Conservation (phyloP, 257 asterid species). For the Linaria vulgaris region DNA sequence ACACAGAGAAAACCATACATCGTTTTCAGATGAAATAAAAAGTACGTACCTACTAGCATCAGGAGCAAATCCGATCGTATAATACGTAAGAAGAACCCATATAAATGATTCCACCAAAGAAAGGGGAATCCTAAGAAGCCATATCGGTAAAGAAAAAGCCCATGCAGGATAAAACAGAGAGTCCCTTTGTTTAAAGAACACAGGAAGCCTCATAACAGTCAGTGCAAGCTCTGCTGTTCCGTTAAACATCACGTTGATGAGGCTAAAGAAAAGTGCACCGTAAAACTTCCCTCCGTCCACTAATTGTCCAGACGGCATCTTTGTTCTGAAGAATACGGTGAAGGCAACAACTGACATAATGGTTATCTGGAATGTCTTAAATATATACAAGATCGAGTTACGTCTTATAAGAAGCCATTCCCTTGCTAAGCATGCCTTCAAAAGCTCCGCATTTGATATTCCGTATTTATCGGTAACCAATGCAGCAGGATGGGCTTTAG, state of each 20-base stretch:
- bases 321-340: slow-evolving; percentile 67
- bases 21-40: background rate
- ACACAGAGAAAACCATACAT: too few species aligned
- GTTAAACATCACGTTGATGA: slow-evolving; percentile 66
- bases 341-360: slow-evolving; percentile 67
- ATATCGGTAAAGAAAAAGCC: slow-evolving; percentile 71
- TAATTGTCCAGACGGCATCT: slow-evolving; percentile 54
- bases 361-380: slow-evolving; percentile 66
- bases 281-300: slow-evolving; percentile 63
- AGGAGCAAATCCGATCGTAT: slow-evolving; percentile 76
- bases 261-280: slow-evolving; percentile 69
- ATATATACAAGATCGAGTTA: slow-evolving; percentile 59
- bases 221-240: slow-evolving; percentile 75
- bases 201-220: slow-evolving; percentile 66
- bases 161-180: slow-evolving; percentile 66
- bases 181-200: slow-evolving; percentile 68
- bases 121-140: slow-evolving; percentile 66
- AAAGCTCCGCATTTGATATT: slow-evolving; percentile 57
- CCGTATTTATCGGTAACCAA: slow-evolving; percentile 60
- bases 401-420: slow-evolving; percentile 71
- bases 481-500: slow-evolving; percentile 62
- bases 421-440: slow-evolving; percentile 61
- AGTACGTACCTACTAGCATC: slow-evolving; percentile 51
- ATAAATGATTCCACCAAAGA: slow-evolving; percentile 60
- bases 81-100: slow-evolving; percentile 68